Evolutionary conservation across 1,284 basidiomycete species (phyloP), one percentile per base, ranked within the genome.

Genomic region (Neolentinus lepideus): DNA sequence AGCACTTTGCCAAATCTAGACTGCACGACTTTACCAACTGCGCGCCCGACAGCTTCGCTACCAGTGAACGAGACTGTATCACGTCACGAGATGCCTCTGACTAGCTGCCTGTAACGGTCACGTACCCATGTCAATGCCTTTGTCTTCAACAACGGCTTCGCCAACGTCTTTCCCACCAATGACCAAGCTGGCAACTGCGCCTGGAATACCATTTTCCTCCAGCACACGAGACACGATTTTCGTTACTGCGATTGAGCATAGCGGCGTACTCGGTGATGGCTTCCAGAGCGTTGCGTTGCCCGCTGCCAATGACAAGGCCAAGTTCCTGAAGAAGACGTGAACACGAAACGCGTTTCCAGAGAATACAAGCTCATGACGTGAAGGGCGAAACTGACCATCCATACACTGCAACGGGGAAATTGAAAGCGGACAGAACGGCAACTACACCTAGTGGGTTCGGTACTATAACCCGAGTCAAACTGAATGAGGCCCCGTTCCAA

Each of bases 201-300:
- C 90, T 2, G 92, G 88, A 11, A 97, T 74, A 24, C 81, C 82
- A 66, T 97, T 93, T 57, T 73, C 77, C 71, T 95, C 88, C 54
- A 98, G 75, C 10, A 98, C 90, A 25, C 75, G 70, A 19, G 90
- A 77, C 46, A 98, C 77, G 61, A 98, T 90, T 66, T 85, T 88
- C 31, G 91, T 94, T 12, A 92, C 83, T 0, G 94, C 94, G 56
- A 98, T 90, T 11, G 93, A 80, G 66, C 84, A 93, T 46, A 96
- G 73, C 1, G 94, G 89, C 0, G 95, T 98, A 2, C 83, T 90
- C 0, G 90, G 92, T 0, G 92, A 90, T 1, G 94, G 94, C 69
- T 98, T 98, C 94, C 94, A 98, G 48, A 98, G 74, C 0, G 93
- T 95, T 1, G 92, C 85, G 69, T 98, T 98, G 8, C 94, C 94